phyloP scores from a whole-genome alignment of 345 rosid species.

The Raphanus raphanistrum region DNA sequence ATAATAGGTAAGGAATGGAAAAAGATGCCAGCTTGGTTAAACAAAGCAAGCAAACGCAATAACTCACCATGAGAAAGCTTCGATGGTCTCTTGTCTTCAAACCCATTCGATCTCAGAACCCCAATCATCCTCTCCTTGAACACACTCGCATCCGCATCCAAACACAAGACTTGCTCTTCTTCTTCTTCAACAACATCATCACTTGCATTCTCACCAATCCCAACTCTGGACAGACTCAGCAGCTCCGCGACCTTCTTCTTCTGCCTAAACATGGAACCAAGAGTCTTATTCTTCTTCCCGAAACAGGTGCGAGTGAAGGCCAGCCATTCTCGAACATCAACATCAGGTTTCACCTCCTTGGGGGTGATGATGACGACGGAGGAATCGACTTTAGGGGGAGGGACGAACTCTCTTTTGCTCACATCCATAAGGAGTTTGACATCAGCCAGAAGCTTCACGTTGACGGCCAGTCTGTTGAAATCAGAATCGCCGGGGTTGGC shows the following conservation, averaged over 20 bases:
- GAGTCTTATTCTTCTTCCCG: conserved; percentile 79
- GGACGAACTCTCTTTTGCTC: conserved; percentile 87
- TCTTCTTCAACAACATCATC: conserved; percentile 17
- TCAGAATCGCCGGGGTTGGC: conserved; percentile 85
- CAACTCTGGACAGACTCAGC: conserved; percentile 40
- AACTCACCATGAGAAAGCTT: conserved; percentile 66
- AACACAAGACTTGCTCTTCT: conserved; percentile 27
- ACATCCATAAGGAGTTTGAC: conserved; percentile 83
- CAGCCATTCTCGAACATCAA: conserved; percentile 67
- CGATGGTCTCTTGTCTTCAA: conserved; percentile 77
- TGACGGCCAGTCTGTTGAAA: conserved; percentile 83
- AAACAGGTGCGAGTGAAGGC: conserved; percentile 82
- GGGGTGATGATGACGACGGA: conserved; percentile 77
- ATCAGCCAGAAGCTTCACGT: conserved; percentile 78
- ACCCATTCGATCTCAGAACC: conserved; percentile 51
- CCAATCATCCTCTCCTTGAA: conserved; percentile 60
- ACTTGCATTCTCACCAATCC: not conserved
- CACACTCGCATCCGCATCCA: conserved; percentile 44
- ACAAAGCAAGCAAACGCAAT: conserved; percentile 57
- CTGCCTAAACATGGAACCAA: conserved; percentile 89
- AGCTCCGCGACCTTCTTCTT: conserved; percentile 81
- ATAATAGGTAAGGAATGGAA: conserved; percentile 47
- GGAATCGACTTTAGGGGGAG: conserved; percentile 88
- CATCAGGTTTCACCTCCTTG: conserved; percentile 56
- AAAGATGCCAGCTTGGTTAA: conserved; percentile 68